Conservation (phyloP, 2,329 filamentous ascomycete genomes). For the Fusarium phyllophilum region DNA sequence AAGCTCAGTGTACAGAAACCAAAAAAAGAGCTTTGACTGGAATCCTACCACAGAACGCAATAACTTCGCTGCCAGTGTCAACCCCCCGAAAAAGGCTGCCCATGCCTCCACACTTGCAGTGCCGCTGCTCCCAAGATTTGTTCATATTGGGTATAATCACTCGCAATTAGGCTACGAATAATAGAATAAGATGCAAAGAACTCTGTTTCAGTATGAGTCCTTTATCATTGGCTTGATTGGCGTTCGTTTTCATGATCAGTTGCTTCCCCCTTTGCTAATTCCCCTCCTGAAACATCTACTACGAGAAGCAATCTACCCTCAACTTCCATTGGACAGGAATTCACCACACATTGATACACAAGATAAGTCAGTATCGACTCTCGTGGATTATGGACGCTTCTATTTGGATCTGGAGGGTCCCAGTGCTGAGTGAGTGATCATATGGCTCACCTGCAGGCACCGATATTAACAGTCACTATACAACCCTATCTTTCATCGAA, state of each 20-base stretch:
- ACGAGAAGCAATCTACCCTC: background rate
- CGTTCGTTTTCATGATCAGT: background rate
- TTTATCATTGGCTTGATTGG: background rate
- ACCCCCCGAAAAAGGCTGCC: no score
- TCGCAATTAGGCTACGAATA: background rate
- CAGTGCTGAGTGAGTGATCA: background rate
- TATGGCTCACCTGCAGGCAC: background rate
- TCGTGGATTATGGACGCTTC: background rate
- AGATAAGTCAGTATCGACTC: rapidly evolving
- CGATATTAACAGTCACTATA: background rate
- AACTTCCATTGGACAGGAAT: background rate
- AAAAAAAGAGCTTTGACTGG: background rate
- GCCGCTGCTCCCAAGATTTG: background rate
- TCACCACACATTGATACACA: rapidly evolving
- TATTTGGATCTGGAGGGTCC: rapidly evolving
- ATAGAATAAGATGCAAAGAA: rapidly evolving
- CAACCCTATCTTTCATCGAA: rapidly evolving
- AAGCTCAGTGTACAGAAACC: rapidly evolving
- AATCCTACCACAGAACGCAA: background rate
- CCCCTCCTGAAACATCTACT: background rate
- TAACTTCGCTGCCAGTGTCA: no score
- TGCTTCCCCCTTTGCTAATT: background rate
- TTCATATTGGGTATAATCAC: rapidly evolving
- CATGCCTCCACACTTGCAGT: background rate
- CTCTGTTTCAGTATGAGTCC: rapidly evolving